These are phyloP conservation scores for Leccinum broughii DNA, from an alignment of 768 basidiomycete species.

Conservation along the genomic window DNA sequence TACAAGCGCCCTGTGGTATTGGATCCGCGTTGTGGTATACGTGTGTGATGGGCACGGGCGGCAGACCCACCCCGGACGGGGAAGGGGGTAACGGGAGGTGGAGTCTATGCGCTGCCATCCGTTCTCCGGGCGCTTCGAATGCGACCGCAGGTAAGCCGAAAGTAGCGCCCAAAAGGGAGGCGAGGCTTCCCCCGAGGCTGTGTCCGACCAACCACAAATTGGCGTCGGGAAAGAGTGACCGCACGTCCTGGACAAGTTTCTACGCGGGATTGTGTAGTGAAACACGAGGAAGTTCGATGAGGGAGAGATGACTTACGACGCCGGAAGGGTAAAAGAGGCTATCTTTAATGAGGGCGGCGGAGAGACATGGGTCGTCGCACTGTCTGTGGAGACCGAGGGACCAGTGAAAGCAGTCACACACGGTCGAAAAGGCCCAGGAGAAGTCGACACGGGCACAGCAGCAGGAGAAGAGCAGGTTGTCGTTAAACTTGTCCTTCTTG, in stretches of 20 bases:
- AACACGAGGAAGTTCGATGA: background rate
- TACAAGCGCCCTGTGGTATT: conserved; percentile 61
- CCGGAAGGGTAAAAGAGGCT: conserved; percentile 92
- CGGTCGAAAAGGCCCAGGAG: conserved; percentile 81
- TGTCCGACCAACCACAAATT: conserved; percentile 64
- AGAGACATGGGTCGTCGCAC: conserved; percentile 82
- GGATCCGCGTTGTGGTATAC: conserved; percentile 74
- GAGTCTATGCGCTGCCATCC: conserved; percentile 58
- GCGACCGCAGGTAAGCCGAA: conserved; percentile 67
- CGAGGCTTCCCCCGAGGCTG: conserved; percentile 64
- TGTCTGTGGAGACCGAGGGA: conserved; percentile 53
- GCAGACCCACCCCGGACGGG: conserved; percentile 6
- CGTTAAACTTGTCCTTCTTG: conserved; percentile 91
- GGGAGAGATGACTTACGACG: conserved; percentile 51
- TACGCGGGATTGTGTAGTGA: conserved; percentile 20
- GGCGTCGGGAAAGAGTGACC: conserved; percentile 54
- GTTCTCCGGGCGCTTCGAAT: conserved; percentile 67
- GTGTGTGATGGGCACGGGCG: conserved; percentile 39
- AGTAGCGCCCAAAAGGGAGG: conserved; percentile 61
- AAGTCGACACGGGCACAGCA: conserved; percentile 91
- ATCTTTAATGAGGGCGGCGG: conserved; percentile 81
- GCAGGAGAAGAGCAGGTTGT: conserved; percentile 86
- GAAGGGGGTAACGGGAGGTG: conserved; percentile 57
- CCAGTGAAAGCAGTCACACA: conserved; percentile 78
- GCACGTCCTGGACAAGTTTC: conserved; percentile 61